Evolutionary conservation across 495 filamentous ascomycete species (phyloP), one percentile per base, ranked within the genome.

Genomic region (Talaromyces ruber): DNA sequence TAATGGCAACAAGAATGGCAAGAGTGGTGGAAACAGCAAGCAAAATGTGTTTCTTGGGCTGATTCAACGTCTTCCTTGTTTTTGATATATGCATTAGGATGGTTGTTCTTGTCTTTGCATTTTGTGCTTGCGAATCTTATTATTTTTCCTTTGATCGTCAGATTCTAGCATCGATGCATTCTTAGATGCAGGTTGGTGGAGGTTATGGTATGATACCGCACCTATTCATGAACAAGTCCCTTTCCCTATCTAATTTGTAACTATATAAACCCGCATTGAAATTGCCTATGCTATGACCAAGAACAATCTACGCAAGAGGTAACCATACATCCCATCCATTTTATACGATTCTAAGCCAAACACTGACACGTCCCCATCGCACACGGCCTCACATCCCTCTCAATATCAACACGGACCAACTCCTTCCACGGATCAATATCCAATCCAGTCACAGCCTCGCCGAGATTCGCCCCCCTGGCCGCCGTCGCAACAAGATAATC

Each of bases 401-500:
- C 71, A 50, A 75, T 70, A 64, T 75, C 71, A 53, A 75, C 54
- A 37, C 53, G 59, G 59, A 62, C 50, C 60, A 75, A 64, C 25
- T 18, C 24, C 56, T 55, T 29, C 69, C 71, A 73, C 5, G 62
- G 12, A 65, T 69, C 68, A 7, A 29, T 30, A n/a, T n/a, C 39
- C 29, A 24, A 56, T 2, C 24, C 61, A 37, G 26, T 7, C 14
- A 39, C 14, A 58, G 22, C 6, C 39, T 39, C 24, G 3, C 77
- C 76, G 16, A 79, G 56, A 2, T 67, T 64, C 26, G 55, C 65
- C 0, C 72, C 74, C 22, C 70, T 71, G 25, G 78, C 77, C 7
- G 84, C 82, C 32, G 80, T 82, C 12, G 79, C 83, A 64, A 90
- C 71, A 65, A 90, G 81, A 64, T 83, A 90, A 61, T 87, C 77